Conservation (phyloP, 768 basidiomycete genomes). For the Podaxis rugospora region DNA sequence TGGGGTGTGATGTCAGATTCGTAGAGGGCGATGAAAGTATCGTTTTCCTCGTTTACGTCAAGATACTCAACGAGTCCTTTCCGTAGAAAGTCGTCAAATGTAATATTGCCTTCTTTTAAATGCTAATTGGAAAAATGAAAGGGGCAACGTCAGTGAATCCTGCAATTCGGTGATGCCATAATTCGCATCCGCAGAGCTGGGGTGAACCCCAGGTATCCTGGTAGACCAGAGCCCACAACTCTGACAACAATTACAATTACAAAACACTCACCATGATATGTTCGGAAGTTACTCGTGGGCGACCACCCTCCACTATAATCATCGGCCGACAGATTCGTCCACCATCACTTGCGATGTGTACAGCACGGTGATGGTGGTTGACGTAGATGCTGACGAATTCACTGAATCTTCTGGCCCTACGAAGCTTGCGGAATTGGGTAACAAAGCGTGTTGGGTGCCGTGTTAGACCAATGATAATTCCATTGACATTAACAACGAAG, state of each 20-base stretch:
- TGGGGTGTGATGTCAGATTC: slow-evolving; percentile 77
- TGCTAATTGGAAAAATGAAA: slow-evolving; percentile 37
- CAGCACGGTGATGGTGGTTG: slow-evolving; percentile 91
- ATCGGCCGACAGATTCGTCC: slow-evolving; percentile 96
- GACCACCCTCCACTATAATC: slow-evolving; percentile 89
- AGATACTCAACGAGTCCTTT: slow-evolving; percentile 96
- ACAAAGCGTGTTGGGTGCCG: slow-evolving; percentile 85
- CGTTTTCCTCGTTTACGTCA: slow-evolving; percentile 99
- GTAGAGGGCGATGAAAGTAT: slow-evolving; percentile 92
- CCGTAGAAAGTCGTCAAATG: slow-evolving; percentile 92
- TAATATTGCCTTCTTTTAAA: slow-evolving; percentile 71
- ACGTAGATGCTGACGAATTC: slow-evolving; percentile 97
- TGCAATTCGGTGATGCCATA: background rate
- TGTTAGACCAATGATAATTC: slow-evolving; percentile 91
- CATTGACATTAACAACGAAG: slow-evolving; percentile 96
- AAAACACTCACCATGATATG: slow-evolving; percentile 64
- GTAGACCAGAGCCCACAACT: slow-evolving; percentile 6
- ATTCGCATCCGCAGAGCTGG: slow-evolving; percentile 5
- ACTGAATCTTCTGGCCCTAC: slow-evolving; percentile 86
- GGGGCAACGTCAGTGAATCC: background rate
- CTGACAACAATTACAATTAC: background rate
- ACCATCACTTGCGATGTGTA: slow-evolving; percentile 96
- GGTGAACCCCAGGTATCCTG: background rate
- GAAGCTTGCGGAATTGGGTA: slow-evolving; percentile 83
- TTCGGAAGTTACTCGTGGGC: slow-evolving; percentile 70